Conservation (phyloP, 75 land plant genomes). For the Picea glauca region DNA sequence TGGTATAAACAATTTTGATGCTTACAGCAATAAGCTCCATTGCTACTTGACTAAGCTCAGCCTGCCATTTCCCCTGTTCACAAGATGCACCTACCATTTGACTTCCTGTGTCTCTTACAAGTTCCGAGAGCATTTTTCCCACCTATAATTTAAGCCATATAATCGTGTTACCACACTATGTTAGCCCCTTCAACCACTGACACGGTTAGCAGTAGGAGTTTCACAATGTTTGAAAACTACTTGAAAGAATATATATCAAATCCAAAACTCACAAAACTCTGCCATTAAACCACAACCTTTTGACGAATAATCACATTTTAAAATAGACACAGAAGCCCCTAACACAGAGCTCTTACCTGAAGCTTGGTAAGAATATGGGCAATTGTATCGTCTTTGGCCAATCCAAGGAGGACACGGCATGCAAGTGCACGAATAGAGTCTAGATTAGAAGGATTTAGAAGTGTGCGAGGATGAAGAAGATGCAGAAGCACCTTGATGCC, state of each 20-base stretch:
- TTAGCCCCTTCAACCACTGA: background rate
- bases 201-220: background rate
- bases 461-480: constrained; percentile 81
- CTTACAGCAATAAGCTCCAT: constrained; percentile 96
- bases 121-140: constrained; percentile 94
- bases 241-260: background rate
- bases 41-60: constrained; percentile 86
- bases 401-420: constrained; percentile 93
- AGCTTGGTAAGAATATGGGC: constrained; percentile 98
- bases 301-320: background rate
- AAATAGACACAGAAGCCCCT: background rate
- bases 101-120: constrained; percentile 76
- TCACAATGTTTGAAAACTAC: background rate
- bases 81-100: constrained; percentile 54
- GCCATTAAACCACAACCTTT: background rate
- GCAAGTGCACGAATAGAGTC: constrained; percentile 96
- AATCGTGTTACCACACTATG: background rate
- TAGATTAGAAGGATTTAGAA: constrained; percentile 67
- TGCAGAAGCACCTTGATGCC: constrained; percentile 97
- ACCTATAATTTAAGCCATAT: constrained; percentile 47
- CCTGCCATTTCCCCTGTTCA: constrained; percentile 93
- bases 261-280: background rate
- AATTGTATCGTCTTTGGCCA: constrained; percentile 95
- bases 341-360: constrained; percentile 46
- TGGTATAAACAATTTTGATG: background rate